phyloP scores from a whole-genome alignment of 164 flowering plant genomes.

The Echeveria elegans region DNA sequence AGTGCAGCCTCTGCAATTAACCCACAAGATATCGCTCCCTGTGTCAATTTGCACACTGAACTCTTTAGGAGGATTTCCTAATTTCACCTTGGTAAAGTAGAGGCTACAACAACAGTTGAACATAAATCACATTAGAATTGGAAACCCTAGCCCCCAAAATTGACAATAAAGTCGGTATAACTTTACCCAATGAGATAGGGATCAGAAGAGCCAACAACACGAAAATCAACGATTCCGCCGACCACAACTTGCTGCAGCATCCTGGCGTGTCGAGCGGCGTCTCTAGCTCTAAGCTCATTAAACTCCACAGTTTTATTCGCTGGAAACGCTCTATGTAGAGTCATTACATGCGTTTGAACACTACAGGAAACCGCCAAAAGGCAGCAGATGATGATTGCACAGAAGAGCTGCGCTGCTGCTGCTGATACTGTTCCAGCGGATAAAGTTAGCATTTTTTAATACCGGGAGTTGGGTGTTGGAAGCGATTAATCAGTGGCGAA shows the following conservation, averaged over 20 bases:
- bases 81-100: constrained; percentile 51
- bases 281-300: constrained; percentile 34
- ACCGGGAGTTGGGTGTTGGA: background rate
- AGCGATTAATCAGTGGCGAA: background rate
- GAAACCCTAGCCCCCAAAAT: background rate
- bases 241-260: constrained; percentile 35
- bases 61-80: constrained; percentile 58
- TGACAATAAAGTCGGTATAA: background rate
- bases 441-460: background rate
- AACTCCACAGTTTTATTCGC: constrained; percentile 25
- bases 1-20: constrained; percentile 45
- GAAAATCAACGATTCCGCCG: constrained; percentile 55
- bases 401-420: background rate
- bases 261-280: constrained; percentile 37
- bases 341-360: constrained; percentile 11
- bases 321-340: constrained; percentile 42
- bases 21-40: constrained; percentile 64
- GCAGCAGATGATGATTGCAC: background rate
- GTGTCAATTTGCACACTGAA: constrained; percentile 68
- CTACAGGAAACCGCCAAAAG: background rate
- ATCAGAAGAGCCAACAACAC: constrained; percentile 43
- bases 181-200: constrained; percentile 51
- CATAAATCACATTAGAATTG: background rate
- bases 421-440: too few relatives aligned
- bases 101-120: constrained; percentile 22